Evolutionary conservation across 441 rosid species (phyloP).

Genomic region (Metrosideros polymorpha): DNA sequence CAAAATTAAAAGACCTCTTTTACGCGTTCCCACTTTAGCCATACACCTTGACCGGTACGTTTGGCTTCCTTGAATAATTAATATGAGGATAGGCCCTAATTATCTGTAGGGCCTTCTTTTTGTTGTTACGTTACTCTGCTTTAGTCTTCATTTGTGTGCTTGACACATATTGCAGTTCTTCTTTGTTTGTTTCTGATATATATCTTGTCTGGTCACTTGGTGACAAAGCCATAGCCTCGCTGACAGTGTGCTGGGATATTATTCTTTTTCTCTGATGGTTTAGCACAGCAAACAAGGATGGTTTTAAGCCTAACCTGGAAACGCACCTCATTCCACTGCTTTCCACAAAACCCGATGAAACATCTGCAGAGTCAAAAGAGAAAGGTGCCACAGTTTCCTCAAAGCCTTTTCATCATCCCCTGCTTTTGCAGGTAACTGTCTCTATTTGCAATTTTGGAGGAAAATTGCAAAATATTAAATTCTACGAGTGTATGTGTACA

Average conservation of each 20-base stretch:
- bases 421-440: conserved; percentile 69
- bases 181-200: background rate
- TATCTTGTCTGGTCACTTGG: background rate
- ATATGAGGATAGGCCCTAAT: background rate
- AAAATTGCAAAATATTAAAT: background rate
- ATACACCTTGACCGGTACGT: conserved; percentile 87
- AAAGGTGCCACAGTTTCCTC: conserved; percentile 27
- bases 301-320: conserved; percentile 91
- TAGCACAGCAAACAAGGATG: conserved; percentile 86
- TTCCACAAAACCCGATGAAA: conserved; percentile 51
- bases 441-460: background rate
- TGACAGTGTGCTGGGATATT: background rate
- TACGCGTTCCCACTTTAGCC: conserved; percentile 82
- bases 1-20: conserved; percentile 71
- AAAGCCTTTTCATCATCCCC: conserved; percentile 64
- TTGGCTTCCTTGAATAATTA: background rate
- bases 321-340: conserved; percentile 79
- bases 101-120: background rate
- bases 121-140: background rate
- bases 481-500: background rate
- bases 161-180: background rate
- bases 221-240: conserved; percentile 3
- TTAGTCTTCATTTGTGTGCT: background rate
- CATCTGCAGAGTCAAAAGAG: conserved; percentile 37
- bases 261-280: conserved; percentile 16